These are phyloP conservation scores for Dentipellis fragilis DNA, from an alignment of 768 basidiomycete genomes.

Conservation along the genomic window DNA sequence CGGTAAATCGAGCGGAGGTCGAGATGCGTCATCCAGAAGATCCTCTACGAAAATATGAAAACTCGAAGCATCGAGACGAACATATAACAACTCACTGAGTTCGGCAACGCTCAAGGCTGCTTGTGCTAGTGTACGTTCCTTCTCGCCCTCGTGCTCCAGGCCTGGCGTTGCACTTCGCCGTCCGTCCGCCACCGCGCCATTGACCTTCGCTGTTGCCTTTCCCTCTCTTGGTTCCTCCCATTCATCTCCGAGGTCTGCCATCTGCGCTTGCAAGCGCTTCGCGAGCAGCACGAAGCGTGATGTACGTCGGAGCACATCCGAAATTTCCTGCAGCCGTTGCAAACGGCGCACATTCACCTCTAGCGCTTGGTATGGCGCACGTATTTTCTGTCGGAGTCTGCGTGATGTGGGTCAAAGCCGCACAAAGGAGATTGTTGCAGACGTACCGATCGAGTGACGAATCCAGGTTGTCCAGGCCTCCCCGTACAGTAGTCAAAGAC, in stretches of 20 bases:
- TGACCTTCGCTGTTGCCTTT: constrained; percentile 9
- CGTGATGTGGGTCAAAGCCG: constrained; percentile 5
- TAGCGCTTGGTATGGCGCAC: constrained; percentile 71
- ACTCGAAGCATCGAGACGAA: not conserved
- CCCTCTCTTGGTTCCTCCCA: not conserved
- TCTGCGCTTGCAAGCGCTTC: constrained; percentile 75
- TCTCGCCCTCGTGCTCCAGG: constrained; percentile 57
- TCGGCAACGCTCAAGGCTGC: constrained; percentile 94
- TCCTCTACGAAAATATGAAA: not conserved
- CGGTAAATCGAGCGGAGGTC: not conserved
- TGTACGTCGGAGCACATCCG: constrained; percentile 75
- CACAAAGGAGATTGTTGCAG: not conserved
- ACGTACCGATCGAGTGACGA: constrained; percentile 64
- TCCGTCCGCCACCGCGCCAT: constrained; percentile 6
- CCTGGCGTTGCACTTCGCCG: constrained; percentile 7
- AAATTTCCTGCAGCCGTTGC: constrained; percentile 70
- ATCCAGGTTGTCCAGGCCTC: constrained; percentile 67
- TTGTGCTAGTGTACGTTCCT: constrained; percentile 82
- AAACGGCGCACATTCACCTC: constrained; percentile 62
- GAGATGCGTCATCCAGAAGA: constrained; percentile 7
- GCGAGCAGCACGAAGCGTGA: constrained; percentile 80
- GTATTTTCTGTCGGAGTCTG: constrained; percentile 81
- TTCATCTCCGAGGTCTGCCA: constrained; percentile 48
- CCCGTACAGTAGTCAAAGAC: constrained; percentile 54
- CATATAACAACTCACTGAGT: constrained; percentile 44